phyloP scores from a whole-genome alignment of 1,284 basidiomycete species.

The Moniliella sp. region DNA sequence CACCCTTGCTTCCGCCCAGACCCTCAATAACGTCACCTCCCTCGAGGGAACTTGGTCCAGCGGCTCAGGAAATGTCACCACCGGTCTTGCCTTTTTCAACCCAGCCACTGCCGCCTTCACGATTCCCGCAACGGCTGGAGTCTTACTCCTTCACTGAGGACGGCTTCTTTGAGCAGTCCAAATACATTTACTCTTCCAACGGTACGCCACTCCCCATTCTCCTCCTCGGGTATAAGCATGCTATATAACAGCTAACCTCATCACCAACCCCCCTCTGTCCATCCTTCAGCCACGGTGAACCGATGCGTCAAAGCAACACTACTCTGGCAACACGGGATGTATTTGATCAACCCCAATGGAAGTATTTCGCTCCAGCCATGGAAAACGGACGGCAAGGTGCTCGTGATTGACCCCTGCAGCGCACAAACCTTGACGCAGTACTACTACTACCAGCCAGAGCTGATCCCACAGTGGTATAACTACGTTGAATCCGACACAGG shows the following conservation, averaged over 20 bases:
- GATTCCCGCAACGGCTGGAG: constrained; percentile 16
- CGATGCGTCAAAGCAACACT: constrained; percentile 25
- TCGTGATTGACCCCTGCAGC: constrained; percentile 20
- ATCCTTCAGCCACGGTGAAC: too few species aligned
- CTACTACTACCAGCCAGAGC: too few species aligned
- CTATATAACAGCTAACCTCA: too few species aligned
- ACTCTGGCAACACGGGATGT: constrained; percentile 30
- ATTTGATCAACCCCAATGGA: constrained; percentile 16
- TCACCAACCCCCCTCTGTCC: too few species aligned
- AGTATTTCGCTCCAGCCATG: constrained; percentile 15
- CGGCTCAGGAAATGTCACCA: constrained; percentile 8
- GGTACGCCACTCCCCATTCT: too few species aligned
- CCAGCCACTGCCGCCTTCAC: constrained; percentile 21
- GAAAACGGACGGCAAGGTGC: constrained; percentile 18
- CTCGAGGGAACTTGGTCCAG: constrained; percentile 10
- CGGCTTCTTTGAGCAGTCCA: constrained; percentile 21
- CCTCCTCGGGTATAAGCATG: too few species aligned
- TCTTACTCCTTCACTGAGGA: constrained; percentile 29
- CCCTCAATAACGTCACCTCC: constrained; percentile 4
- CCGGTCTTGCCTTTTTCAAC: constrained; percentile 23
- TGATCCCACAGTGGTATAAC: constrained; percentile 17
- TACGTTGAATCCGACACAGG: constrained; percentile 8
- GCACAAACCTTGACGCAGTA: too few species aligned
- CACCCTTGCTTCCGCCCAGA: too few species aligned
- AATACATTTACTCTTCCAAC: constrained; percentile 18